Evolutionary conservation across 257 asterid species (phyloP).

Genomic region (Solanum bulbocastanum): DNA sequence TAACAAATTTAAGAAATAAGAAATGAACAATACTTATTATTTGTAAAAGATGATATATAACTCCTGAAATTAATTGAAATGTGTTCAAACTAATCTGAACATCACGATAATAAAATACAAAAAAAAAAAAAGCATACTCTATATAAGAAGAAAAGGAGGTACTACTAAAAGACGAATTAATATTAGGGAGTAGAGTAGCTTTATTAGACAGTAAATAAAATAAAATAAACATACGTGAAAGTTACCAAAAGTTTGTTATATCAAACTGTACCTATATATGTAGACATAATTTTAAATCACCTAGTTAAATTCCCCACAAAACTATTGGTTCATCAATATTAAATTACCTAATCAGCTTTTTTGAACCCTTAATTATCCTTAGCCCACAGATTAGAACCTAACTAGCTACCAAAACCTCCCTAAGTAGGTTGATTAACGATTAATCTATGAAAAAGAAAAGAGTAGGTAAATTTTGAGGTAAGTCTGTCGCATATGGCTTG

Average conservation of each 20-base stretch:
- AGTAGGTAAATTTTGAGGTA: not conserved
- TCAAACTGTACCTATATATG: not conserved
- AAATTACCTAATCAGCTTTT: constrained; percentile 3
- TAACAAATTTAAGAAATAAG: too few species aligned
- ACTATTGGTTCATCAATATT: not conserved
- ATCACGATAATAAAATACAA: not conserved
- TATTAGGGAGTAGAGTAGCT: not conserved
- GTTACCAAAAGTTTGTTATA: not conserved
- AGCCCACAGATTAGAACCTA: not conserved
- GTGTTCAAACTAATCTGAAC: not conserved
- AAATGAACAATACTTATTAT: too few species aligned
- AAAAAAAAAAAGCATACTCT: fast-evolving
- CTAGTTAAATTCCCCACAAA: not conserved
- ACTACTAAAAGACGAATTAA: not conserved
- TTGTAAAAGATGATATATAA: not conserved
- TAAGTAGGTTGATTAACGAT: not conserved
- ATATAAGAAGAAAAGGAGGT: not conserved
- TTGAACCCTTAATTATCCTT: not conserved
- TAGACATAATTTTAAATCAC: not conserved
- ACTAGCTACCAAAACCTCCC: not conserved
- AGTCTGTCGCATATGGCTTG: too few species aligned
- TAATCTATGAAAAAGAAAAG: not conserved
- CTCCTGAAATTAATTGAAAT: not conserved
- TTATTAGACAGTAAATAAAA: not conserved
- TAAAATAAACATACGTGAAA: not conserved